phyloP scores from a whole-genome alignment of 2,329 filamentous ascomycete species.

The Pseudogymnoascus sp. region DNA sequence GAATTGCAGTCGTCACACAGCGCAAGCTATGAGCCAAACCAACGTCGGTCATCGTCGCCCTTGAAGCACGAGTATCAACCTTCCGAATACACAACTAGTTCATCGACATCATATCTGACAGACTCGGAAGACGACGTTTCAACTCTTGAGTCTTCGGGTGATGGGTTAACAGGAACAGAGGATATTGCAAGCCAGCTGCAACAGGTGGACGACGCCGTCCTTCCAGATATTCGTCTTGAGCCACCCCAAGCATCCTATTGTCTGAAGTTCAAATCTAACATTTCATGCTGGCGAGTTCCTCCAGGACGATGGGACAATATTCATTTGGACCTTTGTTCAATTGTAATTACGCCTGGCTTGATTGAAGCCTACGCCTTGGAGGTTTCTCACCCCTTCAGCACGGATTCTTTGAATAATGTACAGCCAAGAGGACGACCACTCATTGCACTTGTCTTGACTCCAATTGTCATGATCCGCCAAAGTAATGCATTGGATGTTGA shows the following conservation, averaged over 20 bases:
- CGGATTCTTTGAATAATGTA: background rate
- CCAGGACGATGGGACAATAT: conserved; percentile 53
- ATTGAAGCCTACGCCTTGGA: conserved; percentile 46
- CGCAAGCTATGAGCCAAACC: conserved; percentile 21
- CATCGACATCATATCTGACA: conserved; percentile 50
- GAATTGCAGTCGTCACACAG: background rate
- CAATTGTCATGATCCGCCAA: conserved; percentile 79
- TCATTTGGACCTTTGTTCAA: conserved; percentile 40
- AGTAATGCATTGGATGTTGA: conserved; percentile 92
- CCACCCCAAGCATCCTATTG: background rate
- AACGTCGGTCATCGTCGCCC: conserved; percentile 78
- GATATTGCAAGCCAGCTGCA: conserved; percentile 36
- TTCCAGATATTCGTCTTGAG: background rate
- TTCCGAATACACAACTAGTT: conserved; percentile 56
- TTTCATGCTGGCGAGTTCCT: conserved; percentile 55
- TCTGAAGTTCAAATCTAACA: conserved; percentile 41
- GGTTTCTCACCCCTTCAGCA: conserved; percentile 26
- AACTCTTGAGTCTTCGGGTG: conserved; percentile 36
- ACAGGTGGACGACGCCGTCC: conserved; percentile 32
- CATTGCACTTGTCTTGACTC: conserved; percentile 76
- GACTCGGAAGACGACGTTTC: conserved; percentile 47
- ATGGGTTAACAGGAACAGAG: conserved; percentile 45
- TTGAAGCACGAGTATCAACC: conserved; percentile 96
- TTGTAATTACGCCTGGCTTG: conserved; percentile 49
- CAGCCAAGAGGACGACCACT: conserved; percentile 35